Base-by-base conservation (phyloP, 768 basidiomycete genomes). In the Amanita pallidorosea region DNA sequence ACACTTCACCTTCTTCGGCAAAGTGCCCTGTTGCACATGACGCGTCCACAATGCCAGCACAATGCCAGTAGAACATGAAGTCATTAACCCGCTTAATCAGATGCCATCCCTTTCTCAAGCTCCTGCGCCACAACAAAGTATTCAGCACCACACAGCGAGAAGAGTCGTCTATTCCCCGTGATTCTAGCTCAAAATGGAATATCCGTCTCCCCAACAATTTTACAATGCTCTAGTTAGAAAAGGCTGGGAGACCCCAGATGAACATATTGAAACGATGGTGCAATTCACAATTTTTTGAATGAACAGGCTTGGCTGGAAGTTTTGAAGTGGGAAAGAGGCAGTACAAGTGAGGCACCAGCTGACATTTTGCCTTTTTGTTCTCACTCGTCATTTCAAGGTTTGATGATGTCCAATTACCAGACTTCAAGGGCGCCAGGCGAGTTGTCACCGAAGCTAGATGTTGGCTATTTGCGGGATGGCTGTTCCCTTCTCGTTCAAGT, bases 281-380 rank as follows among this genome's bases (percentile, higher is more conserved):
- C 83, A 92, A 97, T 98, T 33, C 96, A 99, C 63, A 99, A 99
- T 65, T 97, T 94, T 58, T 65, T 99, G 65, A 98, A 99, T 60
- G 96, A 99, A 69, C 76, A 83, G 63, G 96, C 96, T 15, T 99
- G 96, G 96, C 70, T 79, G 47, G 92, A 98, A 66, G 95, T 99
- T 3, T 64, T 89, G 54, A 85, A 79, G 63, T 98, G 96, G 95
- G 96, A 99, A 68, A 76, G 62, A 72, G 81, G 59, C 66, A 67
- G 51, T 66, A 81, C 56, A 67, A 69, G 88, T 88, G 58, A 62
- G 82, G 71, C 7, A 43, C 6, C 22, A 47, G 34, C 47, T 43
- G 7, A 15, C 36, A n/a, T 50, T 42, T 22, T 15, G 47, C 35
- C 36, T 47, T 31, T 27, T 51, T 15, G 31, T 40, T 8, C 40